Evolutionary conservation across 2,329 filamentous ascomycete genomes (phyloP).

Genomic region (Lachnellula arida): DNA sequence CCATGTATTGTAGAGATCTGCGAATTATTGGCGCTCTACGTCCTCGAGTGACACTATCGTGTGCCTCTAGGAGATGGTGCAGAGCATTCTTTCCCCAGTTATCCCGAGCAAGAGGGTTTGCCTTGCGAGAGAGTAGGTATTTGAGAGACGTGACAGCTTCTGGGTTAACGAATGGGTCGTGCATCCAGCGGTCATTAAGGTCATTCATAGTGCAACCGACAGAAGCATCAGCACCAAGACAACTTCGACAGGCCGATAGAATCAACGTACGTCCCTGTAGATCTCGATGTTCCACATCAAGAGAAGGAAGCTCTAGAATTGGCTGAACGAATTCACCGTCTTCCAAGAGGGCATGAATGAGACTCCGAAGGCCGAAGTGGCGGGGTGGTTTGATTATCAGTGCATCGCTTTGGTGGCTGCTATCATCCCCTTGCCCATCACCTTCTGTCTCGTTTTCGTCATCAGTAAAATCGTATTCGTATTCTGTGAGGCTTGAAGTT

Average conservation of each 20-base stretch:
- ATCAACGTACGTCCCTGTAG: slow-evolving; percentile 4
- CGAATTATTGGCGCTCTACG: no score
- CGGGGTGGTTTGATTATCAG: no score
- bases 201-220: not conserved
- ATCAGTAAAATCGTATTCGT: no score
- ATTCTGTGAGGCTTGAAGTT: no score
- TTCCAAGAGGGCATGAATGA: slow-evolving; percentile 2
- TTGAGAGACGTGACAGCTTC: not conserved
- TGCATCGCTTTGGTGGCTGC: no score
- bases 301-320: not conserved
- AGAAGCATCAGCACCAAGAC: no score
- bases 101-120: slow-evolving; percentile 14
- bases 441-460: no score
- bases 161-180: not conserved
- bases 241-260: not conserved
- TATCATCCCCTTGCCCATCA: no score
- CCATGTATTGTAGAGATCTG: not conserved
- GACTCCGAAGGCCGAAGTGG: no score
- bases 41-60: not conserved
- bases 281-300: slow-evolving; percentile 7
- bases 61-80: slow-evolving; percentile 16
- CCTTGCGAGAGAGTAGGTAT: slow-evolving; percentile 13
- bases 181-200: not conserved
- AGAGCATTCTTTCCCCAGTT: slow-evolving; percentile 16
- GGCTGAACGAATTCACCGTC: slow-evolving; percentile 2